Conservation (phyloP, 2,329 filamentous ascomycete genomes). For the Neurospora sp. region DNA sequence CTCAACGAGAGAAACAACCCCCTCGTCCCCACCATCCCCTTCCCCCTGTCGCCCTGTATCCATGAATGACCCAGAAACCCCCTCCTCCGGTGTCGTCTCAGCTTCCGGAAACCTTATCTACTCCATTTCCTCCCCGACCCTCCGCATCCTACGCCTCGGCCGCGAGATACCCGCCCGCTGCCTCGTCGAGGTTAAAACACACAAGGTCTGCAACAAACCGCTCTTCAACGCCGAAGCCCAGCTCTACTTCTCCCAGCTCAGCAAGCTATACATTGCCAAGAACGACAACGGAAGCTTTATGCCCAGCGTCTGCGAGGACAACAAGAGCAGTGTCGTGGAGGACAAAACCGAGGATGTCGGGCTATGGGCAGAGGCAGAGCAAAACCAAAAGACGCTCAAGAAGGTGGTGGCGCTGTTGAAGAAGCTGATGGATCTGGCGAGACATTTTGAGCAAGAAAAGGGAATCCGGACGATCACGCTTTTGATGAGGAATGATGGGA, state of each 20-base stretch:
- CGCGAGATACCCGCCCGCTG: conserved; percentile 6
- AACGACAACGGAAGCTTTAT: conserved; percentile 9
- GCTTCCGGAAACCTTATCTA: background rate
- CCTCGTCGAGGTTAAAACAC: conserved; percentile 17
- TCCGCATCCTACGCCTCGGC: conserved; percentile 5
- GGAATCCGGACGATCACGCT: background rate
- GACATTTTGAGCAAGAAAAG: background rate
- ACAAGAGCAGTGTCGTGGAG: background rate
- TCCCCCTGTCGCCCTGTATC: background rate
- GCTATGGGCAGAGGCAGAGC: conserved; percentile 3
- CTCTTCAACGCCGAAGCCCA: conserved; percentile 11
- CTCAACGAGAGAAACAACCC: background rate
- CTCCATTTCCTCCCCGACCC: conserved; percentile 1
- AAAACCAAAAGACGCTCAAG: conserved; percentile 4
- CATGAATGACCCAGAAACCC: background rate
- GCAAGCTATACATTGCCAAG: conserved; percentile 8
- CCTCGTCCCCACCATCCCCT: background rate
- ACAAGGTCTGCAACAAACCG: background rate
- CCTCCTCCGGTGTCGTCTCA: background rate
- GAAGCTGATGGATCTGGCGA: conserved; percentile 1
- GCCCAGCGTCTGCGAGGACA: background rate
- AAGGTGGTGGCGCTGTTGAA: conserved; percentile 8
- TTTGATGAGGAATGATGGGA: conserved; percentile 6
- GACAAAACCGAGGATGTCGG: conserved; percentile 1
- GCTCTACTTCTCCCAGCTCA: conserved; percentile 15